Percentiles rank a stretch among this genome's conserved stretches.
phyloP scores from a whole-genome alignment of 1,284 basidiomycete genomes.

The Cutaneotrichosporon mucoides region DNA sequence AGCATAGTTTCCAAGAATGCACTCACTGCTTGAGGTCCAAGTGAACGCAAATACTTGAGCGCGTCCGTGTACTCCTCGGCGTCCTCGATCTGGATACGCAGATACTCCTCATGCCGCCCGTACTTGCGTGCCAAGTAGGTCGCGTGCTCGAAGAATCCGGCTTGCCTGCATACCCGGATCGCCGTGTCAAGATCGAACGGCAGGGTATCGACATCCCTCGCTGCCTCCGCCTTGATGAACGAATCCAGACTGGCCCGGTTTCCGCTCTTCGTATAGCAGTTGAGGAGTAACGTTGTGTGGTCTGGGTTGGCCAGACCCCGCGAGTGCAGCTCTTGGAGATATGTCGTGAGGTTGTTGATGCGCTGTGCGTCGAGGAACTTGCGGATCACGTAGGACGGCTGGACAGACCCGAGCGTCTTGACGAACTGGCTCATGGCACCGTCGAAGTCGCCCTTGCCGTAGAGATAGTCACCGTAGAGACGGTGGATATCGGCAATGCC shows the following conservation, averaged over 20 bases:
- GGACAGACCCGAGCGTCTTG: constrained; percentile 80
- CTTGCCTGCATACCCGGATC: constrained; percentile 92
- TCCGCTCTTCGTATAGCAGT: constrained; percentile 95
- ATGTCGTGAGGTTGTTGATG: constrained; percentile 89
- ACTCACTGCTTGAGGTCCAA: constrained; percentile 62
- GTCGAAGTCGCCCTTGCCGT: constrained; percentile 86
- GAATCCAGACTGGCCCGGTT: constrained; percentile 81
- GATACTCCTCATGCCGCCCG: constrained; percentile 83
- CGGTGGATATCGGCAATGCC: constrained; percentile 80
- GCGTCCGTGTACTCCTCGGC: constrained; percentile 77
- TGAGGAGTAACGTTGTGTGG: constrained; percentile 90
- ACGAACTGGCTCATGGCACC: constrained; percentile 89
- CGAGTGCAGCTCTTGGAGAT: constrained; percentile 90
- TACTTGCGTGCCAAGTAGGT: constrained; percentile 90
- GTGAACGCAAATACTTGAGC: constrained; percentile 68
- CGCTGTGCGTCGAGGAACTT: constrained; percentile 98
- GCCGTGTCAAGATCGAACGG: constrained; percentile 97
- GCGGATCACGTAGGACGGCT: constrained; percentile 93
- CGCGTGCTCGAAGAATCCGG: constrained; percentile 92
- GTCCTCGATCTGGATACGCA: constrained; percentile 93
- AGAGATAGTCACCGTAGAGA: constrained; percentile 88
- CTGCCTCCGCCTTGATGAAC: constrained; percentile 83
- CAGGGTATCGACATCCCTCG: constrained; percentile 59
- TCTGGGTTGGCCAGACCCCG: constrained; percentile 88
- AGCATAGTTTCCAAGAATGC: constrained; percentile 49